phyloP scores from a whole-genome alignment of 306 rosid genomes.

The Castanea mollissima region DNA sequence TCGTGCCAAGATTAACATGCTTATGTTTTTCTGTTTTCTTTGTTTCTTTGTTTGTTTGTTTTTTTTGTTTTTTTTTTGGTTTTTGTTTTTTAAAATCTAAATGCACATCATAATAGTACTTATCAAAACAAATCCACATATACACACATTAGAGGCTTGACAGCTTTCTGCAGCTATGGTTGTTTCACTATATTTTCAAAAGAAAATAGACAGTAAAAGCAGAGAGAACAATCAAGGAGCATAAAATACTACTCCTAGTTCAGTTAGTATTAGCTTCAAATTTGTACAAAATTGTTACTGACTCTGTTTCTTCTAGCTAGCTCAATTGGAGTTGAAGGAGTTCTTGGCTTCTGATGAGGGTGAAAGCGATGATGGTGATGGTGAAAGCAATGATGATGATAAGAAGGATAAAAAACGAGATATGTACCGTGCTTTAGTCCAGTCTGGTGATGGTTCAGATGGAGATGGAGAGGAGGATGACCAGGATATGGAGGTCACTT shows the following conservation, averaged over 20 bases:
- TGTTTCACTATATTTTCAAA: neutral
- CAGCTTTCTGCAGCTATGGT: neutral
- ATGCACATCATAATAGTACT: neutral
- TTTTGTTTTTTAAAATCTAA: no score
- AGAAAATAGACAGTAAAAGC: neutral
- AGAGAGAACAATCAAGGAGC: neutral
- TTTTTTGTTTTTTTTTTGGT: no score
- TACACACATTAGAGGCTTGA: neutral
- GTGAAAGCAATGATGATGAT: constrained; percentile 39
- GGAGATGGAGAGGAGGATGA: constrained; percentile 51
- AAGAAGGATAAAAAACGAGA: constrained; percentile 49
- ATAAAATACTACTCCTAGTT: neutral
- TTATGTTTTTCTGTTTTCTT: neutral
- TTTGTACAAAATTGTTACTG: constrained; percentile 3
- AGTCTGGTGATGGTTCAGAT: constrained; percentile 56
- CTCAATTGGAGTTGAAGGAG: constrained; percentile 68
- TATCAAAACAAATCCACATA: neutral
- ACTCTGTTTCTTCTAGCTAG: constrained; percentile 46
- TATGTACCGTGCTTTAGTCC: constrained; percentile 58
- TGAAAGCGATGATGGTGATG: constrained; percentile 55
- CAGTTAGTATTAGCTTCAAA: neutral
- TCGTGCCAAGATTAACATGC: neutral
- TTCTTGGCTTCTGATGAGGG: constrained; percentile 73
- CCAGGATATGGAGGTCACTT: constrained; percentile 92
- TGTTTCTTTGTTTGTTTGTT: no score